These are phyloP conservation scores for Sporobolomyces pararoseus DNA, from an alignment of 768 basidiomycete species.

Conservation along the genomic window DNA sequence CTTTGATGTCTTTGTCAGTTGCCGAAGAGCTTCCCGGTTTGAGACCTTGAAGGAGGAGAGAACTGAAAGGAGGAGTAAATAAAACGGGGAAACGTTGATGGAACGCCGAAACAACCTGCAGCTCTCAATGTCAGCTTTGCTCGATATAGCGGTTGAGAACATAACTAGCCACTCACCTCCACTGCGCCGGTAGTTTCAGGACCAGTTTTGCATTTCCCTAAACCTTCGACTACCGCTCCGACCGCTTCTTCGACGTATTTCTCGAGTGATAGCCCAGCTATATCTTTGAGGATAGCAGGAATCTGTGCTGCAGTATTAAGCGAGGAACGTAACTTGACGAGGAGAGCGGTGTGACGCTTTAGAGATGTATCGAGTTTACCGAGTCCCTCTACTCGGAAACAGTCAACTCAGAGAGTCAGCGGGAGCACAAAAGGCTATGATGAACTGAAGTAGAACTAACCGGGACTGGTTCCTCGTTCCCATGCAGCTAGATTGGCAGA, in stretches of 20 bases:
- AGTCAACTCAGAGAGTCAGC: neutral
- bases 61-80: constrained; percentile 70
- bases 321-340: constrained; percentile 85
- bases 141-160: neutral
- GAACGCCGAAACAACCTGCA: constrained; percentile 77
- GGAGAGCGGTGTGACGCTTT: constrained; percentile 90
- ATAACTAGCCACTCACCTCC: constrained; percentile 59
- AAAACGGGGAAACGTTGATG: constrained; percentile 78
- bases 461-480: constrained; percentile 22
- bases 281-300: constrained; percentile 71
- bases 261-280: constrained; percentile 81
- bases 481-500: constrained; percentile 31
- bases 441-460: neutral
- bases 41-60: constrained; percentile 55
- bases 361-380: constrained; percentile 76
- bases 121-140: neutral
- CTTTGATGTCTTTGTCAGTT: constrained; percentile 61
- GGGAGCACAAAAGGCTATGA: neutral
- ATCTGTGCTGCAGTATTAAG: constrained; percentile 53
- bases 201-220: constrained; percentile 82
- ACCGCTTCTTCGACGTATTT: constrained; percentile 96
- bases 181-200: constrained; percentile 86
- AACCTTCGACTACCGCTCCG: constrained; percentile 77
- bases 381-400: constrained; percentile 25
- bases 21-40: constrained; percentile 57